These are phyloP conservation scores for Aspergillus pseudotamarii DNA, from an alignment of 2,329 filamentous ascomycete species.

Conservation along the genomic window DNA sequence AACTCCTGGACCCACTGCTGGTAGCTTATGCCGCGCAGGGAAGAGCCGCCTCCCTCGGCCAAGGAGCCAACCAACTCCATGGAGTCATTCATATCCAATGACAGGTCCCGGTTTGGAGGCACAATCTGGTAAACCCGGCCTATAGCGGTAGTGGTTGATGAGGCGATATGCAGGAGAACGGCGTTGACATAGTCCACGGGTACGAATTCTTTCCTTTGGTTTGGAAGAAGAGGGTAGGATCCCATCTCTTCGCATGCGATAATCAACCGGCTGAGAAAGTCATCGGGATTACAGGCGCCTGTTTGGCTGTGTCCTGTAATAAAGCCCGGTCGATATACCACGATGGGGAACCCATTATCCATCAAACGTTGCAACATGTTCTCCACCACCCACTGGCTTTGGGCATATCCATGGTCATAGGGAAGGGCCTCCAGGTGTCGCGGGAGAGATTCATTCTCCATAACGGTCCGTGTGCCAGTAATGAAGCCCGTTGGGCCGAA, in stretches of 20 bases:
- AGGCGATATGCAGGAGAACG: conserved; percentile 26
- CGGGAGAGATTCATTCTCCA: conserved; percentile 23
- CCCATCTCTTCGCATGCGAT: conserved; percentile 79
- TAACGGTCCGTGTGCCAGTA: conserved; percentile 17
- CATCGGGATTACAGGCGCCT: conserved; percentile 70
- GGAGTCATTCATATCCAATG: conserved; percentile 14
- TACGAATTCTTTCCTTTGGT: conserved; percentile 31
- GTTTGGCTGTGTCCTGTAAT: conserved; percentile 70
- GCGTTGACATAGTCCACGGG: conserved; percentile 29
- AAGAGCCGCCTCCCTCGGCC: background rate
- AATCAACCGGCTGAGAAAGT: conserved; percentile 78
- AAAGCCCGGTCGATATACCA: conserved; percentile 78
- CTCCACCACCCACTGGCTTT: conserved; percentile 77
- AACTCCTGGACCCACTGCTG: conserved; percentile 20
- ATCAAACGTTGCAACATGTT: conserved; percentile 73
- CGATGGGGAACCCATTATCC: conserved; percentile 68
- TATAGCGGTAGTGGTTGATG: conserved; percentile 1
- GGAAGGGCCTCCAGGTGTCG: conserved; percentile 24
- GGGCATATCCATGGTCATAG: conserved; percentile 79
- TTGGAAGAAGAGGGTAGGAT: conserved; percentile 25
- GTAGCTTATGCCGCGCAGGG: conserved; percentile 13
- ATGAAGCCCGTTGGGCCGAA: conserved; percentile 29
- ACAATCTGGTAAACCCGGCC: conserved; percentile 26
- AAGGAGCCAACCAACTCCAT: conserved; percentile 1
- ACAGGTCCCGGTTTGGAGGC: conserved; percentile 20